Evolutionary conservation across 345 rosid species (phyloP), one percentile per base, ranked within the genome.

Genomic region (Sisymbrium altissimum): DNA sequence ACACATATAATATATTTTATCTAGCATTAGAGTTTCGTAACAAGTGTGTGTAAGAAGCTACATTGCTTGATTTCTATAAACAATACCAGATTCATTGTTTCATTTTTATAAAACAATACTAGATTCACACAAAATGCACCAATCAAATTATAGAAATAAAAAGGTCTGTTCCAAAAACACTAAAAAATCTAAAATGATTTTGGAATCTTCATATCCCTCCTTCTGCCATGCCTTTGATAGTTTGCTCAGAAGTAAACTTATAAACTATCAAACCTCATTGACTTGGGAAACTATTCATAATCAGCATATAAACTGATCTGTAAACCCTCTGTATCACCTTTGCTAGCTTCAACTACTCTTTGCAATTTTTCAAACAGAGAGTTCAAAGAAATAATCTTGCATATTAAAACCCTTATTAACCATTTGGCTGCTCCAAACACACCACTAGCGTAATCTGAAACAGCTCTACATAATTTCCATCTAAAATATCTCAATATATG

Each of bases 341-440:
- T n/a, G n/a, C n/a, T n/a, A n/a, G n/a, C n/a, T n/a, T n/a, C n/a
- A n/a, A n/a, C n/a, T n/a, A n/a, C n/a, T 43, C 77, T 54, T 56
- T 43, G 64, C 77, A n/a, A 44, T n/a, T 46, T 73, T 73, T 39
- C 40, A 55, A 64, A 65, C 56, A 29, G 1, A 64, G 58, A n/a
- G 23, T 64, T 58, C 40, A 73, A 21, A 33, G 43, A 48, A 55
- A 29, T 44, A 55, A 73, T 30, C 5, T 43, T 3, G 5, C 43
- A n/a, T n/a, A n/a, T n/a, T n/a, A n/a, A n/a, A n/a, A n/a, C n/a
- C n/a, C n/a, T n/a, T n/a, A n/a, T n/a, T n/a, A n/a, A n/a, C n/a
- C n/a, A n/a, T n/a, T n/a, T n/a, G n/a, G n/a, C n/a, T n/a, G 27
- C 12, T 7, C 33, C 44, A 36, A 58, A 56, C 30, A 0, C 25